These are phyloP conservation scores for Alnus rubra DNA, from an alignment of 306 rosid species.

Conservation along the genomic window DNA sequence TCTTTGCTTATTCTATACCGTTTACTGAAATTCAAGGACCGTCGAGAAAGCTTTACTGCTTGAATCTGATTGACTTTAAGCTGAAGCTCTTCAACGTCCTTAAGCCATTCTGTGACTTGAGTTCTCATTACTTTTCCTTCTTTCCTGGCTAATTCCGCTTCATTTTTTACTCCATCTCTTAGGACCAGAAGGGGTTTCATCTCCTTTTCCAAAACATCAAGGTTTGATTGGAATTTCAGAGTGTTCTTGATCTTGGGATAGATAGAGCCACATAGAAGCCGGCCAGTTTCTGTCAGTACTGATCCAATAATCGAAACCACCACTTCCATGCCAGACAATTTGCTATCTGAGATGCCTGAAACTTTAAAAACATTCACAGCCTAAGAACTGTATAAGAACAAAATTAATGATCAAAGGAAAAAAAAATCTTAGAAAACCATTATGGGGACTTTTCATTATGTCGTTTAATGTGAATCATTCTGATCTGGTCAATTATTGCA, in stretches of 20 bases:
- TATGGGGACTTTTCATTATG: too few relatives aligned
- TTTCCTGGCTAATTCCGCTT: not conserved
- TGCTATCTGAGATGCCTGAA: not conserved
- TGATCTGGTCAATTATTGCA: too few relatives aligned
- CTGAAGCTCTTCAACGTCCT: constrained; percentile 2
- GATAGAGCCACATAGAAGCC: not conserved
- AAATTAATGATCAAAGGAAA: too few relatives aligned
- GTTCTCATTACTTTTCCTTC: constrained; percentile 2
- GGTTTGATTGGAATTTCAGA: constrained; percentile 1
- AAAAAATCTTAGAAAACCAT: too few relatives aligned
- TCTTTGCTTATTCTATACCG: not conserved
- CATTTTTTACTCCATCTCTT: not conserved
- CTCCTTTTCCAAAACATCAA: not conserved
- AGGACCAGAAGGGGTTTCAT: not conserved
- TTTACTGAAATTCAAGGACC: not conserved
- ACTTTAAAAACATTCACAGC: not conserved
- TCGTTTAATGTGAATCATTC: too few relatives aligned
- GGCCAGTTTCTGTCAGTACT: not conserved
- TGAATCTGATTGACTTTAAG: not conserved
- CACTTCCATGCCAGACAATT: constrained; percentile 9
- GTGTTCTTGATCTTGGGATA: not conserved
- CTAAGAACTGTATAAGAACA: not conserved
- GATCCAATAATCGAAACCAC: not conserved
- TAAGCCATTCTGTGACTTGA: constrained; percentile 8
- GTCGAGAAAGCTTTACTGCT: not conserved